Percentiles rank a stretch among this genome's conserved stretches.
Conservation (phyloP, 2,329 filamentous ascomycete genomes). For the Cryoendolithus antarcticus region DNA sequence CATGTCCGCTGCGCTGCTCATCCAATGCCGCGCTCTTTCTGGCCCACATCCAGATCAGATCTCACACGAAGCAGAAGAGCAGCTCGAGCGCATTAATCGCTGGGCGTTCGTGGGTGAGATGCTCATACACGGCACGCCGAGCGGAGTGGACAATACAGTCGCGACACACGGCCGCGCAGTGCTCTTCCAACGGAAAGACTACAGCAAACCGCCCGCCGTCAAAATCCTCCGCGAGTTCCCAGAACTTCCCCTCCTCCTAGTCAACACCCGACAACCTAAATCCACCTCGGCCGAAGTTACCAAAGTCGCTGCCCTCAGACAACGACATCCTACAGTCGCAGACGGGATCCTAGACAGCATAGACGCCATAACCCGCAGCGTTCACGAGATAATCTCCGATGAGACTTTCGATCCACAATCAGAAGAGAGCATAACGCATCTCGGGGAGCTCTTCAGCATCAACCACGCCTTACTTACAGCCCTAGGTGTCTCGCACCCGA, state of each 20-base stretch:
- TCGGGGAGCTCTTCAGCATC: slow-evolving; percentile 82
- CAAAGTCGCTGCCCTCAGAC: slow-evolving; percentile 66
- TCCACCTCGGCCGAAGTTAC: slow-evolving; percentile 76
- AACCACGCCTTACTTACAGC: slow-evolving; percentile 90
- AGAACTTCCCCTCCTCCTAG: slow-evolving; percentile 75
- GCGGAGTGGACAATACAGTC: slow-evolving; percentile 94
- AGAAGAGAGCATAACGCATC: slow-evolving; percentile 51
- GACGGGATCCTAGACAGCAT: slow-evolving; percentile 76
- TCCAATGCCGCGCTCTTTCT: slow-evolving; percentile 72
- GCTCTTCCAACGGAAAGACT: slow-evolving; percentile 71
- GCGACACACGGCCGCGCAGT: slow-evolving; percentile 88
- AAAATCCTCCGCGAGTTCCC: slow-evolving; percentile 75
- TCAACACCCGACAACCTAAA: slow-evolving; percentile 79
- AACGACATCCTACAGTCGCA: slow-evolving; percentile 62
- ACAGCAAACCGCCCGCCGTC: slow-evolving; percentile 58
- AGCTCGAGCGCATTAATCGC: slow-evolving; percentile 89
- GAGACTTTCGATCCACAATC: slow-evolving; percentile 56
- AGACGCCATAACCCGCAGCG: slow-evolving; percentile 55
- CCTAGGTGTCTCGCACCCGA: slow-evolving; percentile 86
- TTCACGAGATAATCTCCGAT: slow-evolving; percentile 40
- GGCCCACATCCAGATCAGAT: slow-evolving; percentile 90
- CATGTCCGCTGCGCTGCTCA: slow-evolving; percentile 65
- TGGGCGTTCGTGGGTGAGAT: slow-evolving; percentile 97
- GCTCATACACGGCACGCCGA: slow-evolving; percentile 95
- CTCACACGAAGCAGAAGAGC: slow-evolving; percentile 69